These are phyloP conservation scores for Pythium aquatile DNA, from an alignment of 352 stramenopile genomes.

Conservation along the genomic window DNA sequence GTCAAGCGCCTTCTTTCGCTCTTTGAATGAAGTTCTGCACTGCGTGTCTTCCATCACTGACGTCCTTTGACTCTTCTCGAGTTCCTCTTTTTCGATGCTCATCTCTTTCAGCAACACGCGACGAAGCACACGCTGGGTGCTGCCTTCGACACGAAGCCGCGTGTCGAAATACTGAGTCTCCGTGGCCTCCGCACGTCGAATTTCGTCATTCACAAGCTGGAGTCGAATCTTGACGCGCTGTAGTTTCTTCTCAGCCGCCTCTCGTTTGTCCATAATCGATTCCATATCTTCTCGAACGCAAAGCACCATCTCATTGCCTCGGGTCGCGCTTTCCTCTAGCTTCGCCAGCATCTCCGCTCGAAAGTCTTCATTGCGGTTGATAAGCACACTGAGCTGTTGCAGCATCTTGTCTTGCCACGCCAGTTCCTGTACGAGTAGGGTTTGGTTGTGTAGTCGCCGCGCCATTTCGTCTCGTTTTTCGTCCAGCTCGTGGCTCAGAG, in stretches of 20 bases:
- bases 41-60: slow-evolving; percentile 7
- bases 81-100: slow-evolving; percentile 31
- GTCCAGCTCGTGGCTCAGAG: slow-evolving; percentile 42
- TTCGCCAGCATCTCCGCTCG: slow-evolving; percentile 42
- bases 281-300: slow-evolving; percentile 58
- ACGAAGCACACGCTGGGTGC: slow-evolving; percentile 51
- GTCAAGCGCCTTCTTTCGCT: slow-evolving; percentile 30
- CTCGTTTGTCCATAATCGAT: slow-evolving; percentile 40
- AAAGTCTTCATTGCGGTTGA: slow-evolving; percentile 73
- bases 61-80: slow-evolving; percentile 26
- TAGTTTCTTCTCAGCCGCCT: slow-evolving; percentile 25
- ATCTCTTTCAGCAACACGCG: slow-evolving; percentile 45
- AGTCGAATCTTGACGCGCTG: slow-evolving; percentile 34
- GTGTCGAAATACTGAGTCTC: slow-evolving; percentile 65
- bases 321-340: slow-evolving; percentile 34
- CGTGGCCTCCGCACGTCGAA: slow-evolving; percentile 27
- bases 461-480: slow-evolving; percentile 46
- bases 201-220: slow-evolving; percentile 37
- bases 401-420: slow-evolving; percentile 64
- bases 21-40: slow-evolving; percentile 17
- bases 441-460: slow-evolving; percentile 38
- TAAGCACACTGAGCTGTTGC: slow-evolving; percentile 60
- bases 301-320: slow-evolving; percentile 60
- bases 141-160: slow-evolving; percentile 49
- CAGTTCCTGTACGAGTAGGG: slow-evolving; percentile 39